Percentiles rank a stretch among this genome's conserved stretches.
Conservation (phyloP, 495 filamentous ascomycete species). For the Neurospora pannonica region DNA sequence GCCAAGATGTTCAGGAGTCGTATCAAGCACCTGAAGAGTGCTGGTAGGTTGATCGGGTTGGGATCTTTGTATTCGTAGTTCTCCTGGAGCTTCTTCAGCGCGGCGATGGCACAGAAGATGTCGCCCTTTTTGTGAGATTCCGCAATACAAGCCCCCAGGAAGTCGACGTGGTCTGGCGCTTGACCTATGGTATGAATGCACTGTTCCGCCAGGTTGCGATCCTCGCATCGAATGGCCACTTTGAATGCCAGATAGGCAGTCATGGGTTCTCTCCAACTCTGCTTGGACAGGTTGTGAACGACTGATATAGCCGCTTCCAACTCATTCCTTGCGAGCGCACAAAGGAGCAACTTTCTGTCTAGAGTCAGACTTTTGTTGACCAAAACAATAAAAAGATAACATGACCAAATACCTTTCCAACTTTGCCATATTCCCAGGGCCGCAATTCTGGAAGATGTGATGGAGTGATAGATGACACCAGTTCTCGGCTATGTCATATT, state of each 20-base stretch:
- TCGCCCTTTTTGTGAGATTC: conserved; percentile 63
- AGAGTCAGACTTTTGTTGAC: conserved; percentile 1
- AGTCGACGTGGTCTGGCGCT: conserved; percentile 40
- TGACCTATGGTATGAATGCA: conserved; percentile 46
- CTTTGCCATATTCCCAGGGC: conserved; percentile 53
- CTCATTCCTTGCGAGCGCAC: conserved; percentile 49
- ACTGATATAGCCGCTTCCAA: conserved; percentile 41
- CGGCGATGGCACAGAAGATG: conserved; percentile 43
- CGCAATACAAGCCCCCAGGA: conserved; percentile 66
- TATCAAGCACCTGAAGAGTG: conserved; percentile 56
- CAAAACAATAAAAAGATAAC: not conserved
- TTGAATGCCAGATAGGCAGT: conserved; percentile 70
- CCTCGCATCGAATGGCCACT: conserved; percentile 50
- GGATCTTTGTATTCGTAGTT: conserved; percentile 43
- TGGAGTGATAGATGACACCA: conserved; percentile 72
- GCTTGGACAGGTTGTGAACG: conserved; percentile 51
- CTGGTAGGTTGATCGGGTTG: conserved; percentile 52
- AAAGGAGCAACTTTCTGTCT: conserved; percentile 59
- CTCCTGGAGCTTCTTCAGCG: conserved; percentile 49
- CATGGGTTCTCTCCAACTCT: conserved; percentile 46
- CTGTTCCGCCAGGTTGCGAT: conserved; percentile 47
- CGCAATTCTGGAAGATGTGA: conserved; percentile 51
- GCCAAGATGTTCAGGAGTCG: conserved; percentile 49
- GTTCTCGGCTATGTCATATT: conserved; percentile 45
- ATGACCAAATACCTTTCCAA: conserved; percentile 43